Base-by-base conservation (phyloP, 2,329 filamentous ascomycete genomes). In the Trichoderma atrobrunneum region DNA sequence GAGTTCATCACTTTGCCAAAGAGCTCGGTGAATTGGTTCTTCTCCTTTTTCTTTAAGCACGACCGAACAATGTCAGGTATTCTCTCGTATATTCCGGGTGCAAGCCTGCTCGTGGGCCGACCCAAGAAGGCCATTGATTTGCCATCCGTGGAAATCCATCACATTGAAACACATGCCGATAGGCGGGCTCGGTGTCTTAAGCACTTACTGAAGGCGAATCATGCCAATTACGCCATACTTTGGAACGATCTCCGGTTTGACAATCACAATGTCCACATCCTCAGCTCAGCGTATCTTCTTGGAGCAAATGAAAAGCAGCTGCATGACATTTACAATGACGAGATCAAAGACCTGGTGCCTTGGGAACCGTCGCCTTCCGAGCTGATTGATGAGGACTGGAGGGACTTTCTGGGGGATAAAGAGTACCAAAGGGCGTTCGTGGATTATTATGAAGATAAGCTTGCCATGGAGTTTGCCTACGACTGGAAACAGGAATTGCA, bases 401-500 rank as follows among this genome's bases (percentile, higher is more conserved):
- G 91, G 74, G 92, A 95, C 72, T 96, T 90, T 77, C 81, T 98
- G 36, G 95, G 95, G 26, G 89, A 94, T 79, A 87, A 87, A 77
- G 89, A 85, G 74, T 98, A 97, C 78, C 94, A 99, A 81, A 89
- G 95, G 73, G 95, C 94, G 0, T 99, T 91, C 78, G 86, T 99
- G 71, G 95, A 99, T 80, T 98, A 96, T 80, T 98, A 97, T 79
- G 96, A 99, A 80, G 96, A 99, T 80, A 90, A 94, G 77, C 85
- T 98, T 34, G 94, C 93, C 3, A 83, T 88, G 80, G 83, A 85
- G 32, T 88, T 91, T 77, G 86, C 89, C 43, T 98, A 98, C 79
- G 89, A 97, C 78, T 98, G 96, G 93, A 93, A 92, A 78, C 85
- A 86, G 68, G 89, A 97, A 3, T 84, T 97, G 10, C 84, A 89